Evolutionary conservation across 2,329 filamentous ascomycete genomes (phyloP), one percentile per base, ranked within the genome.

Genomic region (Thelonectria olida): DNA sequence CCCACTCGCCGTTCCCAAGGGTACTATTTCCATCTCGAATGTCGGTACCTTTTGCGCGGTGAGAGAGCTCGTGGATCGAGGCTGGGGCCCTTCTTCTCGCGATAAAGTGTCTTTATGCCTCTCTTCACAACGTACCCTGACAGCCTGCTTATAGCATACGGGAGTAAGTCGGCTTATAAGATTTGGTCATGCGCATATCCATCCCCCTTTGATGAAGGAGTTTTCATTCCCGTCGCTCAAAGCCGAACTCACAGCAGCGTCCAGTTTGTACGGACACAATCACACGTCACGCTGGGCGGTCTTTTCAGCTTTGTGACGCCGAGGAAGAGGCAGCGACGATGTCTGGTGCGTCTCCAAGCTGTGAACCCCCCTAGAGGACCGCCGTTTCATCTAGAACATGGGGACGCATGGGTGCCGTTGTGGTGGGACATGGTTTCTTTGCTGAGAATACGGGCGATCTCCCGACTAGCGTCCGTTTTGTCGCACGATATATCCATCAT

Each of bases 311-410:
- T 27, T n/a, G 17, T 20, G 23, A 5, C 25, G 8, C n/a, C 41
- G 17, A 48, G 44, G 23, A 48, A 31, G 15, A 25, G 31, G 23
- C 13, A 27, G 8, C n/a, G 38, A 51, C 31, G 31, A n/a, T n/a
- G n/a, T n/a, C n/a, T n/a, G n/a, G n/a, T n/a, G n/a, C n/a, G n/a
- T n/a, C n/a, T n/a, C n/a, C 31, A 15, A 34, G 31, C 31, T 15
- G 15, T 13, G 31, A 34, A 13, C 9, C 28, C 31, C 31, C 42
- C 64, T 39, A 48, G 47, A 53, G 57, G 56, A 55, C 60, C 48
- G 60, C 25, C 8, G 68, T 70, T 70, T 70, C 68, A 70, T 54
- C 44, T 63, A 48, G 47, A 58, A 58, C 52, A 61, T 48, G 42
- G 50, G 41, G 42, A 53, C 57, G 52, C 54, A 61, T 47, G 50